Conservation (phyloP, 164 flowering plant genomes). For the Platanus orientalis region DNA sequence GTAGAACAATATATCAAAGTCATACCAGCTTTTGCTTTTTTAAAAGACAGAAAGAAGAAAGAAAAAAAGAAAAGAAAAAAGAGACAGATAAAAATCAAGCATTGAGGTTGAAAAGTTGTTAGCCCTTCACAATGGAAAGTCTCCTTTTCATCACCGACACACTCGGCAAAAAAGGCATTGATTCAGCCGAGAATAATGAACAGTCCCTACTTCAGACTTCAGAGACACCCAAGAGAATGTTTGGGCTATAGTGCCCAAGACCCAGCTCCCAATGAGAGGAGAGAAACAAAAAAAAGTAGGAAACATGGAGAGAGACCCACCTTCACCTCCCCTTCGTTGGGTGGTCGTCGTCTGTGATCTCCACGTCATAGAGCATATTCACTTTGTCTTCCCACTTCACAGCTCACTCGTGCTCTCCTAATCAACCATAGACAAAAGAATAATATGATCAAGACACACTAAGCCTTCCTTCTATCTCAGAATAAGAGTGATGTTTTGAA, state of each 20-base stretch:
- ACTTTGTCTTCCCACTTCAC: background rate
- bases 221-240: constrained; percentile 10
- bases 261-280: background rate
- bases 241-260: background rate
- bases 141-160: constrained; percentile 9
- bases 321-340: background rate
- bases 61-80: background rate
- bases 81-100: no score
- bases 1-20: background rate
- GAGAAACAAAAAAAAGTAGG: background rate
- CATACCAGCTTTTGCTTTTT: background rate
- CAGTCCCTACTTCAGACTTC: background rate
- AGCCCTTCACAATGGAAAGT: constrained; percentile 7
- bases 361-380: constrained; percentile 15
- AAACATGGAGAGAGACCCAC: background rate
- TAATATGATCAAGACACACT: constrained; percentile 8
- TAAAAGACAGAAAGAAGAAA: background rate
- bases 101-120: constrained; percentile 3
- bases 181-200: constrained; percentile 1
- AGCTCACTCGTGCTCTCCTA: background rate
- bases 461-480: background rate
- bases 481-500: background rate
- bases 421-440: background rate
- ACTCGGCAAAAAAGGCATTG: background rate
- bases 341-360: constrained; percentile 1